Percentiles rank a stretch among this genome's conserved stretches.
phyloP scores from a whole-genome alignment of 2,329 filamentous ascomycete species.

The Teratosphaeria destructans region DNA sequence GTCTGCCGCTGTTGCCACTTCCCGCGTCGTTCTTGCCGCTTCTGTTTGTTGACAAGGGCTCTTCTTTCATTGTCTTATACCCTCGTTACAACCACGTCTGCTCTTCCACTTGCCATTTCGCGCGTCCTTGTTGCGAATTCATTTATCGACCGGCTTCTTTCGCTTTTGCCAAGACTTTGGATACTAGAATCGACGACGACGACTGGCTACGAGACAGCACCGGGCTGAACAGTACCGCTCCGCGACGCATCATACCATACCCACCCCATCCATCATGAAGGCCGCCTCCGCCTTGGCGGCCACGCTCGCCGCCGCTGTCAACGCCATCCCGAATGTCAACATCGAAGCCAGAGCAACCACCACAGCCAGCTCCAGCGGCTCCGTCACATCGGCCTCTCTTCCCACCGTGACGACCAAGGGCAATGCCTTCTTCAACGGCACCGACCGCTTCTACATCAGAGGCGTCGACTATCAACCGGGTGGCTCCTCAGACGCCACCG shows the following conservation, averaged over 20 bases:
- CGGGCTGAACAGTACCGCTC: not conserved
- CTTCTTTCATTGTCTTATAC: not conserved
- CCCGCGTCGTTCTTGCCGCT: not conserved
- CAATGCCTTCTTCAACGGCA: conserved; percentile 52
- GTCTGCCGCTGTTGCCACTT: not conserved
- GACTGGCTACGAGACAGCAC: not conserved
- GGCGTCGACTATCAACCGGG: conserved; percentile 45
- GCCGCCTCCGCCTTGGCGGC: not conserved
- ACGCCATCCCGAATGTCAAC: conserved; percentile 15
- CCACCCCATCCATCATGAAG: not conserved
- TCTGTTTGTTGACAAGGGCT: not conserved
- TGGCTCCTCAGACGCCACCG: conserved; percentile 50
- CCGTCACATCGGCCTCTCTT: conserved; percentile 26
- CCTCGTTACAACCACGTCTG: not conserved
- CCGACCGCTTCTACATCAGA: conserved; percentile 49
- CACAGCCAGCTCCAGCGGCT: conserved; percentile 10
- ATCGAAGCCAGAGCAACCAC: conserved; percentile 18
- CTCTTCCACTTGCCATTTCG: not conserved
- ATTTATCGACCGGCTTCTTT: not conserved
- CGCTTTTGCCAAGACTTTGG: not conserved
- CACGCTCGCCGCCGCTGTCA: not conserved
- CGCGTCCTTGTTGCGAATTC: not conserved
- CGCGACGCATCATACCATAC: not conserved
- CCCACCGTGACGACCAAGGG: conserved; percentile 51
- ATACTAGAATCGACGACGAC: not conserved